Percentiles rank a stretch among this genome's conserved stretches.
These are phyloP conservation scores for Sarcodon aspratus DNA, from an alignment of 768 basidiomycete species.

Conservation along the genomic window DNA sequence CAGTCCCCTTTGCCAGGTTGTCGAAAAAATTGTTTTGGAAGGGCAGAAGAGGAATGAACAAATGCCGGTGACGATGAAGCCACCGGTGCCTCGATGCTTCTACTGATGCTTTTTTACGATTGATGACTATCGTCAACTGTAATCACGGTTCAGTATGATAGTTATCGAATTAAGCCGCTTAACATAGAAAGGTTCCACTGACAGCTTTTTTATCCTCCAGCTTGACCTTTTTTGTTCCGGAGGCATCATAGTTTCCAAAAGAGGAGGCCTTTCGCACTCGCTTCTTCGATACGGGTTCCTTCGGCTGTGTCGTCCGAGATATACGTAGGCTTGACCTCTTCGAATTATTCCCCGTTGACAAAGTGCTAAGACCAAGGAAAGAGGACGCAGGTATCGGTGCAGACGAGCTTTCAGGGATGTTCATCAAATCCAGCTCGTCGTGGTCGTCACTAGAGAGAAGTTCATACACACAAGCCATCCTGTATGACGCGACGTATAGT, in stretches of 20 bases:
- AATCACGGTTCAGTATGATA: neutral
- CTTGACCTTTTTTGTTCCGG: neutral
- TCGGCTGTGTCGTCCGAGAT: neutral
- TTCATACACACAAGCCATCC: no score
- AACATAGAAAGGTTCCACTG: neutral
- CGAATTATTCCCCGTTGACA: neutral
- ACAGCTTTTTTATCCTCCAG: neutral
- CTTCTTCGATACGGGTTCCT: neutral
- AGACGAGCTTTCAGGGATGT: neutral
- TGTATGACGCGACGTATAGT: no score
- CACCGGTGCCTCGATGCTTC: slow-evolving; percentile 34
- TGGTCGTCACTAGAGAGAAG: neutral
- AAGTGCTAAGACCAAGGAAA: neutral
- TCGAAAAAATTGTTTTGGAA: slow-evolving; percentile 25
- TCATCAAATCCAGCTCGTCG: neutral
- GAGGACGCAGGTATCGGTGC: neutral
- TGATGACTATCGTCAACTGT: slow-evolving; percentile 30
- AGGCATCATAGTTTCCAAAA: neutral
- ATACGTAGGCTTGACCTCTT: neutral
- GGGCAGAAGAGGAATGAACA: slow-evolving; percentile 39
- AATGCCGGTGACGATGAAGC: slow-evolving; percentile 29
- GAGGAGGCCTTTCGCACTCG: neutral
- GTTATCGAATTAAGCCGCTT: neutral
- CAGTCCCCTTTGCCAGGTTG: slow-evolving; percentile 14
- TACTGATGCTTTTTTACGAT: slow-evolving; percentile 22